Conservation (phyloP, 2,329 filamentous ascomycete species). For the Alternaria brassicicola region DNA sequence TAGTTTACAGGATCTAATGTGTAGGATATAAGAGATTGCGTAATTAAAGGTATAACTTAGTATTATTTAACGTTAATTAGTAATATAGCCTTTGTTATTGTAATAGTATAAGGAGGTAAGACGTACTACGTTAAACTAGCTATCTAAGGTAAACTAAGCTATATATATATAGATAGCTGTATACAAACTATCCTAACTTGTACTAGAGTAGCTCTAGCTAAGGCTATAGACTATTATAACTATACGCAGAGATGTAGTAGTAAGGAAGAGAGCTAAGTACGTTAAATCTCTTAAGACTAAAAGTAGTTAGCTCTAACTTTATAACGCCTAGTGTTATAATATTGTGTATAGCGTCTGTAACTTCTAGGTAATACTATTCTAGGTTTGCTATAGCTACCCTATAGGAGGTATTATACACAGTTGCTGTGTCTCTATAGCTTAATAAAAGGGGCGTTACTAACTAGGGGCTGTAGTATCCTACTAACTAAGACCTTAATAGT, state of each 20-base stretch:
- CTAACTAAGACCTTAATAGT: background rate
- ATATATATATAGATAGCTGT: slow-evolving; percentile 11
- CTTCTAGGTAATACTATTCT: background rate
- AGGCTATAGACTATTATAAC: slow-evolving; percentile 3
- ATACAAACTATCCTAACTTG: slow-evolving; percentile 11
- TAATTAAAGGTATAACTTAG: background rate
- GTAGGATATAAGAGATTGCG: background rate
- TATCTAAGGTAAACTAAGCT: slow-evolving; percentile 4
- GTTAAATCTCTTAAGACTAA: background rate
- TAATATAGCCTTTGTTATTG: background rate
- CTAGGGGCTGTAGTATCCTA: background rate
- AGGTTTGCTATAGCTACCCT: background rate
- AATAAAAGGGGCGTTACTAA: background rate
- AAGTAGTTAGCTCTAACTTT: background rate
- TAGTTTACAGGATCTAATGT: background rate
- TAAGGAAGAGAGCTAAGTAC: background rate
- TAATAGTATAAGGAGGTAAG: background rate
- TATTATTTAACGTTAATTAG: background rate
- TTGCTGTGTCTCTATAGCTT: background rate
- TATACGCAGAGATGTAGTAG: slow-evolving; percentile 1
- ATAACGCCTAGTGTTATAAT: background rate
- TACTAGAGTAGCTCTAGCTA: slow-evolving; percentile 6
- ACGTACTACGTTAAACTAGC: slow-evolving; percentile 5
- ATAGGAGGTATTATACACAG: background rate
- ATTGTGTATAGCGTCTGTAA: background rate